These are phyloP conservation scores for Schwanniomyces sp. DNA, from an alignment of 805 yeast genomes.

Conservation along the genomic window DNA sequence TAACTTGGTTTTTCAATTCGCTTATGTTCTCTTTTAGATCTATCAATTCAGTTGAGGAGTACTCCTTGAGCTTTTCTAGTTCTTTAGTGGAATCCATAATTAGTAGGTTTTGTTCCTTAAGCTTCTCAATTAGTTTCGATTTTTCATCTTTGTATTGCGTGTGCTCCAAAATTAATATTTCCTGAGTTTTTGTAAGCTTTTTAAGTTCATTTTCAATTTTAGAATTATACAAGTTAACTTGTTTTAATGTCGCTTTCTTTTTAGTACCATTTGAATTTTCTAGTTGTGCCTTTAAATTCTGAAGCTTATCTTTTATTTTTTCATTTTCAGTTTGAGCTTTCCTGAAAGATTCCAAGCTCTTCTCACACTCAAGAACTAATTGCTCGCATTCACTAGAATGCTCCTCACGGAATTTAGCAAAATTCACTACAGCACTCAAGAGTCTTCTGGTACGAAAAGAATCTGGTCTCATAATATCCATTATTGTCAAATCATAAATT, in stretches of 20 bases:
- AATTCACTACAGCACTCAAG: constrained; percentile 81
- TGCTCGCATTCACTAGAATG: constrained; percentile 69
- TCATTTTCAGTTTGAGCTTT: constrained; percentile 41
- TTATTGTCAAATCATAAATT: constrained; percentile 69
- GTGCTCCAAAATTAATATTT: constrained; percentile 60
- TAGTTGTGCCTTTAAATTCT: constrained; percentile 31
- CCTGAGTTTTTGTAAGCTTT: constrained; percentile 61
- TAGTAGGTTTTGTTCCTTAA: constrained; percentile 61
- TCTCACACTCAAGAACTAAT: constrained; percentile 54
- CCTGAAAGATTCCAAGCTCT: constrained; percentile 40
- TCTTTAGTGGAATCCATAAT: constrained; percentile 58
- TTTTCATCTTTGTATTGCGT: constrained; percentile 64
- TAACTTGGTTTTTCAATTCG: constrained; percentile 49
- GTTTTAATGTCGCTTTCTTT: constrained; percentile 37
- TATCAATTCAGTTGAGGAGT: constrained; percentile 60
- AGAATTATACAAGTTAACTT: constrained; percentile 45
- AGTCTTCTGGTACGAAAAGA: constrained; percentile 60
- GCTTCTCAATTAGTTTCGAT: constrained; percentile 51
- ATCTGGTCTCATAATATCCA: constrained; percentile 81
- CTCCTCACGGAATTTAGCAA: constrained; percentile 80
- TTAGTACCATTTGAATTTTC: constrained; percentile 22
- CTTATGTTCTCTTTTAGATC: constrained; percentile 51
- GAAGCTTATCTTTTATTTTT: constrained; percentile 35
- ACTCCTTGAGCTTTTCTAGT: constrained; percentile 57
- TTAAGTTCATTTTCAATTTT: constrained; percentile 63